These are phyloP conservation scores for Musa balbisiana DNA, from an alignment of 202 grass and related monocot genomes.

Conservation along the genomic window DNA sequence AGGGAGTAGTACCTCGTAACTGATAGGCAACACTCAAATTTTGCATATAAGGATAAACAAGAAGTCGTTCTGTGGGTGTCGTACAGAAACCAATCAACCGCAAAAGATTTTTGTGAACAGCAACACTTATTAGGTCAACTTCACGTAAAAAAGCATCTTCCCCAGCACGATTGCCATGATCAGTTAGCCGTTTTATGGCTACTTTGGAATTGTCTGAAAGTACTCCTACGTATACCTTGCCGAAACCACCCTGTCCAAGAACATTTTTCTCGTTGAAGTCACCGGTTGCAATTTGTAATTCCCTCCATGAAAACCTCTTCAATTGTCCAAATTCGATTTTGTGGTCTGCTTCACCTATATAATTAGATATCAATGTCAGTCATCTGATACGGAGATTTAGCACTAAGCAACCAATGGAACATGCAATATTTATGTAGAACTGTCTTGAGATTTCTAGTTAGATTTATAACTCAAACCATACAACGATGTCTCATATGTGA, in stretches of 20 bases:
- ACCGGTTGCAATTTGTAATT: constrained; percentile 72
- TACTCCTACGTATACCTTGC: constrained; percentile 90
- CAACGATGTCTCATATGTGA: background rate
- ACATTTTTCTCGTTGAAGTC: constrained; percentile 83
- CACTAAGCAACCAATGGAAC: background rate
- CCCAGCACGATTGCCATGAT: constrained; percentile 71
- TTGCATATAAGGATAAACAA: constrained; percentile 97
- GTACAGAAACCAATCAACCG: constrained; percentile 91
- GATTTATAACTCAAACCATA: background rate
- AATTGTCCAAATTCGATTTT: constrained; percentile 88
- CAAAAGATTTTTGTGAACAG: constrained; percentile 92
- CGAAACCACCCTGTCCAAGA: constrained; percentile 89
- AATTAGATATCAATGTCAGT: background rate
- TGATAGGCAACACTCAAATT: constrained; percentile 83
- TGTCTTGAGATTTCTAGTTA: background rate
- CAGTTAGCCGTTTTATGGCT: constrained; percentile 77
- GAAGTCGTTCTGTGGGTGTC: constrained; percentile 67
- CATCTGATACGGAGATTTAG: too few relatives aligned
- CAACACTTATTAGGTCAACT: constrained; percentile 93
- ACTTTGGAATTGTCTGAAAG: constrained; percentile 78
- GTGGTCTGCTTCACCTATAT: constrained; percentile 67
- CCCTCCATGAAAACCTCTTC: constrained; percentile 88
- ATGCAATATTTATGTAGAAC: background rate
- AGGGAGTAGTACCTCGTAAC: constrained; percentile 64
- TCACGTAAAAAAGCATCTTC: constrained; percentile 87